Base-by-base conservation (phyloP, 2,329 filamentous ascomycete species). In the Phialophora chinensis region DNA sequence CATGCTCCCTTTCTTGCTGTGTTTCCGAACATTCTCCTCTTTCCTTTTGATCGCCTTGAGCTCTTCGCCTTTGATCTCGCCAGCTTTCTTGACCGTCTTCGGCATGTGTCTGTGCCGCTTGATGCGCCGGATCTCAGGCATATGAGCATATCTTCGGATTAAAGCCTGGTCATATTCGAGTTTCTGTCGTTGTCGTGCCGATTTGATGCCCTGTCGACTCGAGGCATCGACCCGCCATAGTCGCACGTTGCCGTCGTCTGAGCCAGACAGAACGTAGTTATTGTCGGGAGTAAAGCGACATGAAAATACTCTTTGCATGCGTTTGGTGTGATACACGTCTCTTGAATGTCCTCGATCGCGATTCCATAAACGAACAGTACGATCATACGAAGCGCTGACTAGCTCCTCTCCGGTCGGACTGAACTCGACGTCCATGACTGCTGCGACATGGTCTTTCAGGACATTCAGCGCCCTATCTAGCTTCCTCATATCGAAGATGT, bases 341-440 rank as follows among this genome's bases (percentile, higher is more conserved):
- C 93, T 86, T 14, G 91, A 93, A 79, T 95, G 92, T 27, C 94
- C 94, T 68, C 89, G 83, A 71, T 89, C 87, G 64, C 91, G 86
- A 76, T 88, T 88, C 91, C 93, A 98, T 58, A 98, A 82, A 59
- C 95, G 88, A 60, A 99, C 84, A 4, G 92, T 97, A 68, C 93
- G 88, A 76, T 96, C 92, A 80, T 95, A 96, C 0, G 90, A 93
- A 4, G 92, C 95, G 14, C 90, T 92, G 23, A 98, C 92, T 54
- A 99, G 86, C 77, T 97, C 93, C 77, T 97, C 91, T 66, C 95
- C 95, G 0, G 95, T 98, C 0, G 95, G 94, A 57, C 90, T 93
- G 80, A 94, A 99, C 75, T 97, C 92, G 49, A 99, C 90, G 77
- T 96, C 93, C 92, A 97, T 97, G 27, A 97, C 93, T 23, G 95